Evolutionary conservation across 2,329 filamentous ascomycete species (phyloP), one percentile per base, ranked within the genome.

Genomic region (Nemania sp.): DNA sequence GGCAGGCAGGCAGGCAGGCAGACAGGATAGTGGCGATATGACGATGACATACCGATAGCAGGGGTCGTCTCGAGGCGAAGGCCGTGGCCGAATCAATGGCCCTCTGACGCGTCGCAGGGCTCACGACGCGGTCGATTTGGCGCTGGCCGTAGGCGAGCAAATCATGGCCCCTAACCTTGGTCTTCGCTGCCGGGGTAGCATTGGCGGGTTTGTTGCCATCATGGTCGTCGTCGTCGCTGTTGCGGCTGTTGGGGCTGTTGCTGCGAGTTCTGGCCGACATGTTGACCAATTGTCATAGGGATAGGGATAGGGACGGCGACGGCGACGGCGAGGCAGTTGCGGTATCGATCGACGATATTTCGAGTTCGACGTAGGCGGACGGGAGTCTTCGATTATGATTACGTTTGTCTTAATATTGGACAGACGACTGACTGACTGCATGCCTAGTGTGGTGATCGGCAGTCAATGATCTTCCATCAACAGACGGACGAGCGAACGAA

Each of bases 1-100:
- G 25, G 25, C 34, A 13, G 4, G 10, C 35, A 39, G 11, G 10
- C n/a, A 13, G 15, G 5, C 5, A 11, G 11, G 10, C 12, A 39
- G 11, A 13, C 12, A n/a, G 35, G 35, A n/a, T n/a, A 21, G 46
- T 18, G 13, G 13, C 21, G 15, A 48, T 4, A 34, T n/a, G 12
- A 32, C 10, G 40, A 10, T 17, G 10, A 74, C 87, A 20, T 79
- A 91, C 90, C 57, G 89, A 87, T 45, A 92, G 77, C 63, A 91
- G 78, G 2, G 91, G 91, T 58, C 89, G 87, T 50, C 82, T 78
- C 5, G 81, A 75, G 15, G 87, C 85, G 69, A 90, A 89, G 5
- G 77, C 72, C 37, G 80, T 77, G 29, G 84, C 74, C 46, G 77
- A 79, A 15, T 82, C 77, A 67, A 87, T 81, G 43, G 84, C 79